Base-by-base conservation (phyloP, 1,284 basidiomycete genomes). In the Takashimella koratensis region DNA sequence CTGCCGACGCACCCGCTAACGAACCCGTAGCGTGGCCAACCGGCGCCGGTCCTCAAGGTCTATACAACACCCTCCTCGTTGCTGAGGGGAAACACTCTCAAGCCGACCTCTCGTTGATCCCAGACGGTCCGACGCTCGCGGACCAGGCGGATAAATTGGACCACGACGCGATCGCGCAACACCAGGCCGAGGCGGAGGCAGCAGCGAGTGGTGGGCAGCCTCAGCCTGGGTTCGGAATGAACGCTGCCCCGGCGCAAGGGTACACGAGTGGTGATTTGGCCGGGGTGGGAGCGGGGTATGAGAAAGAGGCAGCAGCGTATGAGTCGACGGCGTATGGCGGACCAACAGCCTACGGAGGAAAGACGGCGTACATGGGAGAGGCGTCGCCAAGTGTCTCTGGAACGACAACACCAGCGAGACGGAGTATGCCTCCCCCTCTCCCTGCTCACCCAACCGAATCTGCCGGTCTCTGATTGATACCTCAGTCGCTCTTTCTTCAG, bases 21-120 rank as follows among this genome's bases (percentile, higher is more conserved):
- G n/a, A n/a, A n/a, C 45, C 20, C 20, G 10, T 39, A 48, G 46
- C 46, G 12, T 48, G 46, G 46, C 46, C 46, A 36, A 36, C 11
- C 19, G 16, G 26, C 5, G 21, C 26, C 24, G 46, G 46, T 19
- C 46, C 46, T n/a, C 46, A 48, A 48, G 46, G 46, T 5, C 30
- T 48, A 36, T 36, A 16, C 24, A 48, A 48, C 27, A 48, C 46
- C 24, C 46, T 48, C 46, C 46, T 48, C 8, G 26, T 48, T 6
- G 46, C 46, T 39, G 46, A 48, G 30, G 46, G 46, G 5, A 48
- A 48, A 20, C 24, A 21, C 5, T 8, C 46, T 19, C 8, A 48
- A 48, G 46, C 39, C 16, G 27, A 48, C 30, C 26, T 48, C 26
- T 48, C 46, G 6, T 26, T 48, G 20, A 36, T 48, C 12, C 46